Base-by-base conservation (phyloP, 108 stramenopile genomes). In the Skeletonema marinoi region DNA sequence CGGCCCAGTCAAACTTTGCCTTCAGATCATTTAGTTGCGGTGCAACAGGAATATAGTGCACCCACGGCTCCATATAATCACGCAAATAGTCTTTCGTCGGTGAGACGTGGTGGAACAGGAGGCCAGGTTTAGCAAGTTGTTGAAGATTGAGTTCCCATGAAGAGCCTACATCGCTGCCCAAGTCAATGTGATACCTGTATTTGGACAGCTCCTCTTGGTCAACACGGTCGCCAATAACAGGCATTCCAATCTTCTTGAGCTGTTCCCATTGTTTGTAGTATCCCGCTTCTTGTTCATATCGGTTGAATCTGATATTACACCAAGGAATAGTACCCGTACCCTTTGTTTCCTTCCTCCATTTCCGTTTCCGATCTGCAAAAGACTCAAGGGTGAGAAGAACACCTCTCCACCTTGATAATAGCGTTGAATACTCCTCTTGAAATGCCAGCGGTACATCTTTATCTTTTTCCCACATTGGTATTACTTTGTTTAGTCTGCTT, bases 131-230 rank as follows among this genome's bases (percentile, higher is more conserved):
- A 6, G 71, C 71, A 9, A 71, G 60, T 44, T 42, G 58, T 36
- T 60, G 32, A 21, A 56, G 38, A 3, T 14, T 71, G 4, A 17
- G 33, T 39, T 60, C 35, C 38, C 38, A 71, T 3, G 70, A 38
- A 33, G 69, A 54, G 17, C 69, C 71, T 17, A 66, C 78, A 32
- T 67, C 73, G 36, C 78, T 74, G 32, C 78, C 78, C 9, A 80
- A 70, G 39, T 80, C 79, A 35, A 80, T 70, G 29, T 70, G 68
- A 38, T 80, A 80, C 32, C 65, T 68, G 41, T 80, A 80, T 3
- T 39, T 44, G 13, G 74, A 41, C 56, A 71, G 4, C 14, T 61
- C 71, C 0, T 30, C 0, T 32, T 25, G 35, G 13, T 56, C 32
- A 32, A 61, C 41, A 4, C 38, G 11, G 10, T 71, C 31, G 12